Base-by-base conservation (phyloP, 306 rosid species). In the Fragaria ananassa region DNA sequence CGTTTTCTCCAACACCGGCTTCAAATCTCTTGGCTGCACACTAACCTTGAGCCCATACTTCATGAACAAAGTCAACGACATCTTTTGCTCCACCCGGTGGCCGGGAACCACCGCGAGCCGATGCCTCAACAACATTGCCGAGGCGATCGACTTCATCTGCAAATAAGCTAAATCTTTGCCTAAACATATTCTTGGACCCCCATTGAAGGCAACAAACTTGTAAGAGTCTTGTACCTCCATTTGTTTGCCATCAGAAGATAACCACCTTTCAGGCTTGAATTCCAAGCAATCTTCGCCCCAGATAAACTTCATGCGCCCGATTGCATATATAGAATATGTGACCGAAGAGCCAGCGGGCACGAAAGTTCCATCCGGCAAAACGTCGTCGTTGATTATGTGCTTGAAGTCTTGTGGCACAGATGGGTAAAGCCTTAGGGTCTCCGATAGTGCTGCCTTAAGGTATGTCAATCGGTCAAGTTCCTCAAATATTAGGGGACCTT, bases 271-370 rank as follows among this genome's bases (percentile, higher is more conserved):
- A 0, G 98, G 98, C 75, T 84, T 92, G 69, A 94, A 94, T 23
- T 92, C 96, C 1, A 86, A 77, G 82, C 93, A 90, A n/a, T 94
- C 98, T 31, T 90, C 95, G 0, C 98, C 98, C 98, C 98, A 94
- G 1, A 92, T 78, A 79, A 57, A 85, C 77, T 92, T 82, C 98
- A 94, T 94, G 53, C 98, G 87, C 6, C 97, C 96, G 0, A 82
- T 79, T 0, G 96, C 78, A 53, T 94, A 94, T 2, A 94, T 94
- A 0, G 97, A 94, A 50, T 94, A 94, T 0, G 97, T 89, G 2
- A 94, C 21, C 0, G 85, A 11, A 0, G 98, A 90, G 1, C 97
- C 96, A 0, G 92, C 96, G 0, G 93, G 96, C 31, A 92, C 91
- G 6, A 92, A 81, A 0, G 91, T 79, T 0, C 98, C 98, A 15